Conservation (phyloP, 2,329 filamentous ascomycete genomes). For the Clarireedia sp. region DNA sequence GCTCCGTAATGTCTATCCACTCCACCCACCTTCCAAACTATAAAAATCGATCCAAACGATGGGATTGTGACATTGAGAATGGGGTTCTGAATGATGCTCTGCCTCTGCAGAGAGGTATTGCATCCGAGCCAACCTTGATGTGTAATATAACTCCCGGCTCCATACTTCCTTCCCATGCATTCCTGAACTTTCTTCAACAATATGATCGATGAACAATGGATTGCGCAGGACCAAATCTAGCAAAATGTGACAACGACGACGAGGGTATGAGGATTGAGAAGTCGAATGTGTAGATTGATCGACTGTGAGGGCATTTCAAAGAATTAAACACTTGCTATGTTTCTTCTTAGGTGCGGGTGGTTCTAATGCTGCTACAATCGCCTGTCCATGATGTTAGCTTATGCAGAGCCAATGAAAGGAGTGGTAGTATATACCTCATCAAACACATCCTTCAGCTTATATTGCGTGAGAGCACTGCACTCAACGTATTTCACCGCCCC, state of each 20-base stretch:
- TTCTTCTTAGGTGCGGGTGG: conserved; percentile 77
- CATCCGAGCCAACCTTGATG: neutral
- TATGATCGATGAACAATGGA: conserved; percentile 1
- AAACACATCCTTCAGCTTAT: conserved; percentile 98
- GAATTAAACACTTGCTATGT: conserved; percentile 59
- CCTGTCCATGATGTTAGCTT: conserved; percentile 42
- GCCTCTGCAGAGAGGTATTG: too few species aligned
- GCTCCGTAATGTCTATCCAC: too few species aligned
- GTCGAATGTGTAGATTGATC: neutral
- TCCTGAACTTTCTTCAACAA: neutral
- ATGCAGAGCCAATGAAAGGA: conserved; percentile 2
- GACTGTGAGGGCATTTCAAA: conserved; percentile 38
- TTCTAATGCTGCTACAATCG: conserved; percentile 91
- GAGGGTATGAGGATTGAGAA: neutral
- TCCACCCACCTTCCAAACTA: too few species aligned
- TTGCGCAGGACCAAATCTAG: neutral
- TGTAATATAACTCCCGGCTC: conserved; percentile 1
- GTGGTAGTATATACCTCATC: conserved; percentile 65
- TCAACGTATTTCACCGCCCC: conserved; percentile 98
- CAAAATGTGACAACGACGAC: neutral
- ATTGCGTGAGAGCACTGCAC: conserved; percentile 95
- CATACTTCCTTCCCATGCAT: neutral
- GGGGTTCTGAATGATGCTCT: too few species aligned
- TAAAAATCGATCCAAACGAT: too few species aligned
- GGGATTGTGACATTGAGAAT: too few species aligned